Base-by-base conservation (phyloP, 1,284 basidiomycete species). In the Sporisorium scitamineum region DNA sequence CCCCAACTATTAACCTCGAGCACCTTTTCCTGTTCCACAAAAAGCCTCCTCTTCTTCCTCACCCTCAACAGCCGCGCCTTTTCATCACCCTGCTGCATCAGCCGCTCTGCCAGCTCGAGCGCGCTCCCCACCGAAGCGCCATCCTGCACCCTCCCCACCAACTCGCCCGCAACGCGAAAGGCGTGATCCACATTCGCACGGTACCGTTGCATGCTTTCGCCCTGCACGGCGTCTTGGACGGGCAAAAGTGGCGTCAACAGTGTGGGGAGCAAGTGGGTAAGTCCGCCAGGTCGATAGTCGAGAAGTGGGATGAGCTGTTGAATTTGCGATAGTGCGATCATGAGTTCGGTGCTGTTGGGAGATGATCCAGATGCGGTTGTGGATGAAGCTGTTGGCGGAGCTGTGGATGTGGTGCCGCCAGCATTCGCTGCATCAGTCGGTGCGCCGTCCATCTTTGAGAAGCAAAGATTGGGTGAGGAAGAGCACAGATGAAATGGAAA, bases 251-350 rank as follows among this genome's bases (percentile, higher is more conserved):
- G 69, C 26, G 54, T 51, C n/a, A 76, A 50, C 1, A 76, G 60
- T 2, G 56, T 54, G 27, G 61, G 59, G 0, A 76, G 32, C 7
- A 76, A 45, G 32, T 71, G 68, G 26, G 64, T 53, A 4, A 76
- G 61, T 3, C 73, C 73, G 14, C 64, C 61, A 2, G 73, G 73
- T 9, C 63, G 62, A 53, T 64, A 71, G 26, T 76, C 73, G 50
- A 76, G 73, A 3, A 76, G 54, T 20, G 73, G 68, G 44, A 68
- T 76, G 45, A 76, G 62, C 16, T 70, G 69, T 32, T 76, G 73
- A 39, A 76, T 71, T 9, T 71, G 73, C 14, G 73, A 71, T 10
- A 76, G 61, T 4, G 73, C 62, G 8, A 71, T 60, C 73, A 76
- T 70, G 53, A 76, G 73, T 50, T 76, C 68, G 41, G 73, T 71